A percentile compares a stretch with the other conserved stretches of the same genome.
phyloP scores from a whole-genome alignment of 768 basidiomycete species.

The Kondoa malvinella region DNA sequence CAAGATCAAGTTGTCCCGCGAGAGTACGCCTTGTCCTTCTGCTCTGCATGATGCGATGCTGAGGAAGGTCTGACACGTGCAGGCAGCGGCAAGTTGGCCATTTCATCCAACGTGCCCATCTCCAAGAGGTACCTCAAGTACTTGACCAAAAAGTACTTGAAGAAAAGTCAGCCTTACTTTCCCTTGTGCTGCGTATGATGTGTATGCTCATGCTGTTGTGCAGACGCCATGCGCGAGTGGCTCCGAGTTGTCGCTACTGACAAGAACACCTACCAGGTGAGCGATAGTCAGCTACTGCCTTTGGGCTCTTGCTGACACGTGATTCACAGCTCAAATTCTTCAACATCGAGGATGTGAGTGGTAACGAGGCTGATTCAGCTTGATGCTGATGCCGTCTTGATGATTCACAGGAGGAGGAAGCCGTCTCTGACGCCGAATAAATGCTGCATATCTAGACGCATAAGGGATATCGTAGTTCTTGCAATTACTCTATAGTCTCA shows the following conservation, averaged over 20 bases:
- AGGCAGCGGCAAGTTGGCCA: slow-evolving; percentile 67
- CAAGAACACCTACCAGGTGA: slow-evolving; percentile 84
- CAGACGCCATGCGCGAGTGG: slow-evolving; percentile 72
- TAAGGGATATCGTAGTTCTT: background rate
- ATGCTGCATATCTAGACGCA: too few relatives aligned
- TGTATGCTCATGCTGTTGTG: background rate
- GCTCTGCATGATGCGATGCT: background rate
- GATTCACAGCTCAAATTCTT: slow-evolving; percentile 17
- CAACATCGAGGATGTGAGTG: slow-evolving; percentile 12
- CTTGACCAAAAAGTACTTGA: slow-evolving; percentile 71
- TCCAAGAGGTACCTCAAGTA: slow-evolving; percentile 96
- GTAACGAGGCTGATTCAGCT: too few relatives aligned
- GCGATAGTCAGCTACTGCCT: slow-evolving; percentile 24
- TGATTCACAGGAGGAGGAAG: slow-evolving; percentile 1
- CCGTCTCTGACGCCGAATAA: slow-evolving; percentile 14
- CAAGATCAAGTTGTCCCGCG: slow-evolving; percentile 64
- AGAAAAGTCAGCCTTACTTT: background rate
- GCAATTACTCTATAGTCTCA: background rate
- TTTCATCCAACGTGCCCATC: slow-evolving; percentile 71
- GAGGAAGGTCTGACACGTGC: background rate
- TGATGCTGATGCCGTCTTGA: background rate
- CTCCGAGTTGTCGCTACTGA: slow-evolving; percentile 88
- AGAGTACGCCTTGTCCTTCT: slow-evolving; percentile 44
- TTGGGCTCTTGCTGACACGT: too few relatives aligned
- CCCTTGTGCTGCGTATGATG: background rate